A percentile compares a stretch with the other conserved stretches of the same genome.
Conservation (phyloP, 331 rosid species). For the Rosa hybrid region DNA sequence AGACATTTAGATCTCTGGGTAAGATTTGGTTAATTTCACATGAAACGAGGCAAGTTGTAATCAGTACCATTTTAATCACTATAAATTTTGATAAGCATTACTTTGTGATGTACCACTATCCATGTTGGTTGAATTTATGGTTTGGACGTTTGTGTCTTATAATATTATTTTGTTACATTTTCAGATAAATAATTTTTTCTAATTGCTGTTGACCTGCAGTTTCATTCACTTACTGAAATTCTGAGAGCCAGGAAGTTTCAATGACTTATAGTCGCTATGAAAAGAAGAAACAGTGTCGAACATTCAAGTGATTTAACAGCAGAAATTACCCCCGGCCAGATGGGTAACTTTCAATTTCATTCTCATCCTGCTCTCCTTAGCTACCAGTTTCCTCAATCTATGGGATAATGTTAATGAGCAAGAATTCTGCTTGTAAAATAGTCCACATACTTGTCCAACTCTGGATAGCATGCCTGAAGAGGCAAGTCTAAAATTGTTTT, state of each 20-base stretch:
- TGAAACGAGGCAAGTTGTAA: too few species aligned
- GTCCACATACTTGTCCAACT: conserved; percentile 94
- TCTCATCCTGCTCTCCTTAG: background rate
- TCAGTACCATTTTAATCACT: too few species aligned
- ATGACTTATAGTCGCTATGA: too few species aligned
- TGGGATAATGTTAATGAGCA: conserved; percentile 21
- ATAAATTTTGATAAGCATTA: too few species aligned
- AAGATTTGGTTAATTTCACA: too few species aligned
- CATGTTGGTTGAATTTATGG: too few species aligned
- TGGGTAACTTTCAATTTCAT: conserved; percentile 45
- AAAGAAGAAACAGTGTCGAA: too few species aligned
- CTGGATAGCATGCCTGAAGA: conserved; percentile 94
- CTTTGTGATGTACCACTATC: too few species aligned
- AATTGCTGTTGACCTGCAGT: conserved; percentile 43
- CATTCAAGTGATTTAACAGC: too few species aligned
- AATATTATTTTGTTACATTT: background rate
- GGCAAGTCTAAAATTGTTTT: conserved; percentile 36
- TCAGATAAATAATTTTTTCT: conserved; percentile 22
- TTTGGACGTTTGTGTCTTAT: too few species aligned
- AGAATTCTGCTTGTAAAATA: conserved; percentile 98
- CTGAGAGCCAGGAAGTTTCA: conserved; percentile 74
- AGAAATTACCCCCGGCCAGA: conserved; percentile 69
- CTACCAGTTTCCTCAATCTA: too few species aligned
- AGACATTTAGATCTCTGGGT: too few species aligned
- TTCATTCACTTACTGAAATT: conserved; percentile 77